Conservation (phyloP, 2,329 filamentous ascomycete species). For the Cladosporium sp. region DNA sequence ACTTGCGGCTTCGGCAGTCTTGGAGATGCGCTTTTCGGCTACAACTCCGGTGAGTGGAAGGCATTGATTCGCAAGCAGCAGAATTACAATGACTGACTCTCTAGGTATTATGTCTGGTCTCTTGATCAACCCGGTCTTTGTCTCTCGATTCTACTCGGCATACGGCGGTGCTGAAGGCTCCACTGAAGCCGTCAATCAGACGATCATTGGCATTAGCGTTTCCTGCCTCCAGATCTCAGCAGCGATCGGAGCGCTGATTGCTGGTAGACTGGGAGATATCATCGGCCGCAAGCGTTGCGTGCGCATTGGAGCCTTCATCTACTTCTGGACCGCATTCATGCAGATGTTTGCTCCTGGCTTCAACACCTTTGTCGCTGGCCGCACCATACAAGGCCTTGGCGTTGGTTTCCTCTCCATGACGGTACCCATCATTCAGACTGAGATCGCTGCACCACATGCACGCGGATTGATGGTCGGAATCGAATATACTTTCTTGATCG, state of each 20-base stretch:
- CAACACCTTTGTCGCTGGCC: constrained; percentile 68
- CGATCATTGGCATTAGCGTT: constrained; percentile 81
- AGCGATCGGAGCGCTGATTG: constrained; percentile 78
- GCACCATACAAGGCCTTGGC: constrained; percentile 46
- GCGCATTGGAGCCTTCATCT: constrained; percentile 48
- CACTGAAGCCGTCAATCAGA: constrained; percentile 36
- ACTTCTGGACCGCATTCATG: constrained; percentile 56
- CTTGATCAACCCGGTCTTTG: constrained; percentile 42
- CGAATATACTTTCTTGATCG: constrained; percentile 92
- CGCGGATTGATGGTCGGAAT: constrained; percentile 92
- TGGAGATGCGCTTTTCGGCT: constrained; percentile 46
- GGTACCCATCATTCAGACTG: constrained; percentile 50
- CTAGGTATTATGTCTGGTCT: constrained; percentile 42
- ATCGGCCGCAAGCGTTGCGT: constrained; percentile 85
- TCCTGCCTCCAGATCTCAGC: constrained; percentile 86
- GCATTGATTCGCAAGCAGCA: not conserved
- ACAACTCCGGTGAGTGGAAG: constrained; percentile 35
- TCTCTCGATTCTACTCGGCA: constrained; percentile 42
- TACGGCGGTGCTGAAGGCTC: constrained; percentile 41
- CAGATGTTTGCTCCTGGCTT: constrained; percentile 78
- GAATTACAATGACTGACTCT: not conserved
- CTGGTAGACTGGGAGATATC: constrained; percentile 83
- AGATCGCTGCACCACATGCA: constrained; percentile 82
- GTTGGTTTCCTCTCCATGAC: constrained; percentile 48
- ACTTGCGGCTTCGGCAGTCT: constrained; percentile 45